Evolutionary conservation across 768 basidiomycete species (phyloP).

Genomic region (Leccinum uliginosum): DNA sequence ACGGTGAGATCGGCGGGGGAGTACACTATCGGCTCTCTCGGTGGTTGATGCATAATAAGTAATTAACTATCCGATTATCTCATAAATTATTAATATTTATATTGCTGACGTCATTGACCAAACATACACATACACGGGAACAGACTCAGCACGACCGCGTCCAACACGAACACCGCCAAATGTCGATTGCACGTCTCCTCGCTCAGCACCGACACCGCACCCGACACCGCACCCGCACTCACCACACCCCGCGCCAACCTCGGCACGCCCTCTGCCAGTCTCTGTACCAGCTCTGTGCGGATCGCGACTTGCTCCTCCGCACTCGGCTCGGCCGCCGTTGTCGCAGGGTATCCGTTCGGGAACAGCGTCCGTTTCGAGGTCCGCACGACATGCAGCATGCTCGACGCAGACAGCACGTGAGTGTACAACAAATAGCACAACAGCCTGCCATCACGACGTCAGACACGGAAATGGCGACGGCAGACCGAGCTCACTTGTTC

Average conservation of each 20-base stretch:
- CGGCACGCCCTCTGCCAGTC: constrained; percentile 41
- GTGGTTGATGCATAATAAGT: constrained; percentile 43
- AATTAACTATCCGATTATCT: no score
- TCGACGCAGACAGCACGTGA: constrained; percentile 46
- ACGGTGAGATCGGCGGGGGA: constrained; percentile 49
- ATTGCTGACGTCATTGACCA: constrained; percentile 14
- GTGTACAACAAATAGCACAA: constrained; percentile 63
- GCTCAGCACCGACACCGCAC: constrained; percentile 44
- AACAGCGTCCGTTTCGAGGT: constrained; percentile 70
- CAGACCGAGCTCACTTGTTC: constrained; percentile 45
- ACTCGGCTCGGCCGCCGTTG: constrained; percentile 68
- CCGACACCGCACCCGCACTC: background rate
- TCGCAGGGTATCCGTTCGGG: constrained; percentile 84
- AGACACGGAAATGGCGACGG: constrained; percentile 1
- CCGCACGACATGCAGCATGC: constrained; percentile 51
- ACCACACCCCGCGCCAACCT: constrained; percentile 38
- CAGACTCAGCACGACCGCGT: constrained; percentile 61
- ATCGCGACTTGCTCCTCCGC: constrained; percentile 68
- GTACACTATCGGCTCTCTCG: constrained; percentile 65
- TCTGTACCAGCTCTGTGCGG: constrained; percentile 36
- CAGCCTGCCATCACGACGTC: constrained; percentile 40
- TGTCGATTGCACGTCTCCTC: constrained; percentile 68
- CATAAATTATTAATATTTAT: background rate
- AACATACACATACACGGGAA: constrained; percentile 51
- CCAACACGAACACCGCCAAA: constrained; percentile 67